Base-by-base conservation (phyloP, 805 yeast genomes). In the Metschnikowia anglica region DNA sequence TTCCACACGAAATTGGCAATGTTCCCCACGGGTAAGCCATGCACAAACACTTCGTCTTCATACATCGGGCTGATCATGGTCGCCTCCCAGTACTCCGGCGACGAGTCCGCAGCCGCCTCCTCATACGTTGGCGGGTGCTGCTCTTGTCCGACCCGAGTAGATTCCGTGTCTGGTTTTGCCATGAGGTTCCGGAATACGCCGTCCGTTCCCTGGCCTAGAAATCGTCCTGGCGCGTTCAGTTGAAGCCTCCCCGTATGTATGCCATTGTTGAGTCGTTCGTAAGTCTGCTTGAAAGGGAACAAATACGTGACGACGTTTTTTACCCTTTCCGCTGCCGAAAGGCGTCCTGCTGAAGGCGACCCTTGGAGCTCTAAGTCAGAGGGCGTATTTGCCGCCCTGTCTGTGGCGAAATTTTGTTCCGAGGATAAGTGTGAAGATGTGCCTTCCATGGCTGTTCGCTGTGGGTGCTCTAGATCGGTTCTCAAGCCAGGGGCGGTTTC, bases 51-150 rank as follows among this genome's bases (percentile, higher is more conserved):
- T 62, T 91, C 98, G 59, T 93, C 97, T 43, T 79, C 82, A 54
- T 79, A 83, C 73, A 62, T 88, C 4, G 95, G 86, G 4, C 88
- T 78, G 59, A 89, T 74, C 31, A 88, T 80, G 0, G 93, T 79
- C 6, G 90, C 80, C 63, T 93, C 99, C 95, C 97, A 93, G 64
- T 93, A 93, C 29, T 96, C 96, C 0, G 99, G 99, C 0, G 95
- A 81, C 12, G 93, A 79, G 60, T 93, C 99, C 3, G 88, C 85
- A 0, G 96, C 88, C 0, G 96, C 98, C 59, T 90, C 98, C 43
- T 88, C 97, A 65, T 93, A 93, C 0, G 95, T 74, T 3, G 98
- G 98, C 16, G 80, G 76, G 29, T 87, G 83, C 24, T 70, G 70
- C 46, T 84, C 90, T 30, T 60, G 59, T 13, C 62, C 58, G 8